Percentiles rank a stretch among this genome's conserved stretches.
Evolutionary conservation across 441 rosid genomes (phyloP).

Genomic region (Lepidium campestre): DNA sequence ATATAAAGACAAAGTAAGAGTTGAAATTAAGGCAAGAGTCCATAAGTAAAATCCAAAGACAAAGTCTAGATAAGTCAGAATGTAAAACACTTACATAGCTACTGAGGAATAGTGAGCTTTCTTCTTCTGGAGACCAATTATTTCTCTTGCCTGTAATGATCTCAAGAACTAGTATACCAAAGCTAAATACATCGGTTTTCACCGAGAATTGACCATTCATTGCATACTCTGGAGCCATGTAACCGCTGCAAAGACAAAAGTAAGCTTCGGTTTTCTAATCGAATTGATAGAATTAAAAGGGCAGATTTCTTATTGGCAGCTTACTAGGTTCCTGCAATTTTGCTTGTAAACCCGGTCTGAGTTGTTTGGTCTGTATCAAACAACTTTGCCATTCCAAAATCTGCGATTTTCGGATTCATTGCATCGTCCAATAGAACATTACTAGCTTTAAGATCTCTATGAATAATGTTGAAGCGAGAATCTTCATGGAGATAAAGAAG

Average conservation of each 20-base stretch:
- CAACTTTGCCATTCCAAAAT: conserved; percentile 48
- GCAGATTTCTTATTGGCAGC: background rate
- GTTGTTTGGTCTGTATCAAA: conserved; percentile 27
- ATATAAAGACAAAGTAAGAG: background rate
- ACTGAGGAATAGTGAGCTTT: conserved; percentile 7
- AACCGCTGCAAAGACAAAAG: conserved; percentile 10
- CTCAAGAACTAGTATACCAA: background rate
- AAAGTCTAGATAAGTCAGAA: background rate
- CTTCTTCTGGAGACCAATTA: conserved; percentile 16
- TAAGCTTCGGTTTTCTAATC: background rate
- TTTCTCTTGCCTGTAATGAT: conserved; percentile 4
- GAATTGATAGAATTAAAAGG: background rate
- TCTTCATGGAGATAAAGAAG: conserved; percentile 45
- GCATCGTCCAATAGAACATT: conserved; percentile 41
- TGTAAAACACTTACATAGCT: conserved; percentile 12
- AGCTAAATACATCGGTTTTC: conserved; percentile 5
- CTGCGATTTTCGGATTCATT: conserved; percentile 48
- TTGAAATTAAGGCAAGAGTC: background rate
- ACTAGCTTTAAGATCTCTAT: conserved; percentile 44
- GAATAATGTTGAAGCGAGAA: conserved; percentile 41
- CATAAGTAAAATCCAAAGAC: background rate
- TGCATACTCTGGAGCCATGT: conserved; percentile 24
- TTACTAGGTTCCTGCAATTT: conserved; percentile 20
- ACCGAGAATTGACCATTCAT: background rate
- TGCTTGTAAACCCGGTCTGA: conserved; percentile 3